Percentiles rank a stretch among this genome's conserved stretches.
Evolutionary conservation across 139 green algal genomes (phyloP).

Genomic region (Monoraphidium neglectum): DNA sequence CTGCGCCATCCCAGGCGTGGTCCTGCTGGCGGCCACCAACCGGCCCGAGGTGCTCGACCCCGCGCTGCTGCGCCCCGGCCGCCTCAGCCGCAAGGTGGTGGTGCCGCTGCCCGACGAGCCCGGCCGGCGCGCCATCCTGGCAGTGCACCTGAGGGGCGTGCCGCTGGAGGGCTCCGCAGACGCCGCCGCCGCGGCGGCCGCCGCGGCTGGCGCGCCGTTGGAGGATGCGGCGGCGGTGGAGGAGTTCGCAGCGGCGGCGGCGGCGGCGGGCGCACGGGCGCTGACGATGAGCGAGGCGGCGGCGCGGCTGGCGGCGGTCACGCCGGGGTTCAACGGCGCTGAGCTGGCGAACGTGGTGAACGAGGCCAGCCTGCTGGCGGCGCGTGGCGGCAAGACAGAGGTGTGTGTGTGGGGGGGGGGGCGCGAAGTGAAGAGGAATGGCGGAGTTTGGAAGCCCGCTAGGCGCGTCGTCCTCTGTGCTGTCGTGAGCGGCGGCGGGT

Average conservation of each 20-base stretch:
- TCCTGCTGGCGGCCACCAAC: slow-evolving; percentile 93
- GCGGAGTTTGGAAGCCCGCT: too few species aligned
- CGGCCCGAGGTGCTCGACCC: slow-evolving; percentile 84
- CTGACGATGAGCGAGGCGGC: slow-evolving; percentile 18
- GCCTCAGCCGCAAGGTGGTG: slow-evolving; percentile 51
- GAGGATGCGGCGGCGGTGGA: not conserved
- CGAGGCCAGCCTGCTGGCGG: too few species aligned
- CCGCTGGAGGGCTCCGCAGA: slow-evolving; percentile 39
- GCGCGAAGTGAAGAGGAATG: too few species aligned
- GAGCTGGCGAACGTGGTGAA: too few species aligned
- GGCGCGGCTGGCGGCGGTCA: slow-evolving; percentile 33
- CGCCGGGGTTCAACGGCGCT: slow-evolving; percentile 32
- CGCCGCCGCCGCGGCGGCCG: not conserved
- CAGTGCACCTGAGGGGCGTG: slow-evolving; percentile 75
- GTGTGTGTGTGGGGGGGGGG: too few species aligned
- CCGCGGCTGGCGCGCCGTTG: not conserved
- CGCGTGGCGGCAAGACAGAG: too few species aligned
- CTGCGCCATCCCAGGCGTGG: slow-evolving; percentile 52
- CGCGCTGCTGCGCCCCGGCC: slow-evolving; percentile 79
- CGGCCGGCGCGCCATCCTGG: slow-evolving; percentile 73
- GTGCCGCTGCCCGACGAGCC: slow-evolving; percentile 79
- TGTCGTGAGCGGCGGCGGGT: too few species aligned
- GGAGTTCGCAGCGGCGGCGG: not conserved
- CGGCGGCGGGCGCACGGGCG: not conserved
- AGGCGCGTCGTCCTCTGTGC: too few species aligned